A percentile compares a stretch with the other conserved stretches of the same genome.
These are phyloP conservation scores for Sisymbrium altissimum DNA, from an alignment of 345 rosid species.

Conservation along the genomic window DNA sequence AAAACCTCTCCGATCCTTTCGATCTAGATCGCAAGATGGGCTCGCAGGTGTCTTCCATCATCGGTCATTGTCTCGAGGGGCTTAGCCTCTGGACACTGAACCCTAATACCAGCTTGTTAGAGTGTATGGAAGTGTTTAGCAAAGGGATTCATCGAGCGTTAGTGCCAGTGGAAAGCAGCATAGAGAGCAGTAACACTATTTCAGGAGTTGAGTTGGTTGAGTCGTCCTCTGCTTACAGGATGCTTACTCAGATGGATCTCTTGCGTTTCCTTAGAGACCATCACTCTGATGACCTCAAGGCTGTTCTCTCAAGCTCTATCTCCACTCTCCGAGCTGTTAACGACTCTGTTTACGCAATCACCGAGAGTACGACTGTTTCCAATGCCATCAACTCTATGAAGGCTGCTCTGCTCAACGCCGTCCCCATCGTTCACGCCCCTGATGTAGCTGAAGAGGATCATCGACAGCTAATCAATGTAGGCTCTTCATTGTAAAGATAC, in stretches of 20 bases:
- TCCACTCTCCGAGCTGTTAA: conserved; percentile 44
- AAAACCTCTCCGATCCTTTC: conserved; percentile 4
- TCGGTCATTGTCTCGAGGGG: conserved; percentile 76
- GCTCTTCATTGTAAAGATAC: not conserved
- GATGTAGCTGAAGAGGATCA: conserved; percentile 43
- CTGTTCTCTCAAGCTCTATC: conserved; percentile 37
- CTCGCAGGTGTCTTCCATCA: conserved; percentile 56
- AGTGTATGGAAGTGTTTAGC: conserved; percentile 80
- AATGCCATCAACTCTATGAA: conserved; percentile 67
- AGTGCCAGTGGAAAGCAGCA: conserved; percentile 60
- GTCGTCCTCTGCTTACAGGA: conserved; percentile 52
- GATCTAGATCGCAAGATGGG: conserved; percentile 62
- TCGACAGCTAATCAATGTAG: conserved; percentile 54
- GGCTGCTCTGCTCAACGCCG: conserved; percentile 62
- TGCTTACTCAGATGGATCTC: conserved; percentile 85
- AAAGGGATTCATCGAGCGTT: conserved; percentile 83
- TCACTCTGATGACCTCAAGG: conserved; percentile 38
- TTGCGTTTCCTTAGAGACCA: conserved; percentile 45
- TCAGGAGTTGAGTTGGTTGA: conserved; percentile 65
- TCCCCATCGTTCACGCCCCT: conserved; percentile 67
- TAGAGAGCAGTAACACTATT: conserved; percentile 32
- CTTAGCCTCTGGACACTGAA: conserved; percentile 79
- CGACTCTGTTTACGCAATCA: conserved; percentile 58
- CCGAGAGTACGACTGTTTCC: conserved; percentile 45
- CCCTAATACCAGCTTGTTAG: conserved; percentile 61